Conservation (phyloP, 441 rosid species). For the Cnidoscolus chayamansa region DNA sequence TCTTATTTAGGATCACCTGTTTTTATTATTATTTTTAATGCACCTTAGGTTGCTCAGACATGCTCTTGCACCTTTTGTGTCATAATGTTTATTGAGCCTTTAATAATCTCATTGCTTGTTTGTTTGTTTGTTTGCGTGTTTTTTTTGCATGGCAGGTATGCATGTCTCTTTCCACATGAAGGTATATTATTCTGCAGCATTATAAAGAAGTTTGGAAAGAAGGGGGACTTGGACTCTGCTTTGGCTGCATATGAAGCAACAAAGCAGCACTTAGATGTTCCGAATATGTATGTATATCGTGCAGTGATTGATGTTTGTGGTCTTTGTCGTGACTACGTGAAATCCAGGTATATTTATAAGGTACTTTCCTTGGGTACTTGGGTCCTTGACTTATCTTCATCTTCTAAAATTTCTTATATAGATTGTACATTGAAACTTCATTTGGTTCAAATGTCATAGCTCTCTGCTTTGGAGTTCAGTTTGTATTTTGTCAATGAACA, state of each 20-base stretch:
- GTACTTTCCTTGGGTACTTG: slow-evolving; percentile 40
- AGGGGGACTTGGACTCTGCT: slow-evolving; percentile 65
- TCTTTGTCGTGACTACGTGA: slow-evolving; percentile 61
- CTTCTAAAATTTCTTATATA: background rate
- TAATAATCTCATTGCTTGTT: slow-evolving; percentile 17
- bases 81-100: too few species aligned
- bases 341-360: slow-evolving; percentile 80
- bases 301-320: slow-evolving; percentile 79
- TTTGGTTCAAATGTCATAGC: slow-evolving; percentile 10
- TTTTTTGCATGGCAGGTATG: slow-evolving; percentile 52
- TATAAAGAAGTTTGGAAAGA: slow-evolving; percentile 73
- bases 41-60: too few species aligned
- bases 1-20: too few species aligned
- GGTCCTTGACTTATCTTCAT: slow-evolving; percentile 18
- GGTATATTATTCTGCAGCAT: slow-evolving; percentile 60
- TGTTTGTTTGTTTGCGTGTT: slow-evolving; percentile 15
- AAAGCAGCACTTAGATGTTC: slow-evolving; percentile 44
- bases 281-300: slow-evolving; percentile 77
- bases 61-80: too few species aligned
- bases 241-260: slow-evolving; percentile 65
- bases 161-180: slow-evolving; percentile 57
- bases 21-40: too few species aligned
- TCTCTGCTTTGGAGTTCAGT: background rate
- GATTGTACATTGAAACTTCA: slow-evolving; percentile 14
- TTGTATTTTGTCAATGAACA: slow-evolving; percentile 3